Evolutionary conservation across 371 early-diverging fungal genomes (phyloP), one percentile per base, ranked within the genome.

Genomic region (Mortierella sp.): DNA sequence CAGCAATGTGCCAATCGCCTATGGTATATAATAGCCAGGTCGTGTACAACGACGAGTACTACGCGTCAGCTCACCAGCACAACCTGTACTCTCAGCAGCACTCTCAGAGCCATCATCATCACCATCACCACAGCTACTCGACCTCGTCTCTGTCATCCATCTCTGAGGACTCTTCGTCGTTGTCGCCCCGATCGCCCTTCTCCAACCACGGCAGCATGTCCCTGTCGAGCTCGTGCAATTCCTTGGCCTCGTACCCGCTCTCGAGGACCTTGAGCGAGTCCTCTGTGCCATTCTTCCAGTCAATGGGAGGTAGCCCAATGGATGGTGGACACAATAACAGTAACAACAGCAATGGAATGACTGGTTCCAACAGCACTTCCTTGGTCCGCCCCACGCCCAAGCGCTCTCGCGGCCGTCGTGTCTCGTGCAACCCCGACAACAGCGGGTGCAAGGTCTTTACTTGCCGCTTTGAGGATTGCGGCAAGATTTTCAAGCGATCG

Each of bases 401-500:
- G 75, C 87, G 90, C 22, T 90, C 91, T 2, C 77, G 90, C 45
- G 91, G 90, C 48, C 87, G 91, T 68, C 88, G 91, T 43, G 91
- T 91, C 39, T 91, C 91, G 19, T 89, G 86, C 74, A 78, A 87
- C 41, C 89, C 90, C 8, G 88, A 87, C 37, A 75, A 77, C 39
- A 76, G 83, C 64, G 86, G 89, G 29, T 63, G 81, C 71, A 90
- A 90, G 68, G 84, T 88, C 55, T 90, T 90, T 76, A 84, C 86
- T 4, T 92, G 93, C 79, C 85, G 81, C 13, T 79, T 88, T 68
- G 87, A 85, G 43, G 88, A 87, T 31, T 97, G 97, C 78, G 91
- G 91, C 52, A 90, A 93, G 68, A 88, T 90, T 37, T 97, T 96
- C 85, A 96, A 95, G 85, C 87, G 96, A 48, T 92, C 90, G 66